Base-by-base conservation (phyloP, 1,284 basidiomycete species). In the Pterulicium gracile region DNA sequence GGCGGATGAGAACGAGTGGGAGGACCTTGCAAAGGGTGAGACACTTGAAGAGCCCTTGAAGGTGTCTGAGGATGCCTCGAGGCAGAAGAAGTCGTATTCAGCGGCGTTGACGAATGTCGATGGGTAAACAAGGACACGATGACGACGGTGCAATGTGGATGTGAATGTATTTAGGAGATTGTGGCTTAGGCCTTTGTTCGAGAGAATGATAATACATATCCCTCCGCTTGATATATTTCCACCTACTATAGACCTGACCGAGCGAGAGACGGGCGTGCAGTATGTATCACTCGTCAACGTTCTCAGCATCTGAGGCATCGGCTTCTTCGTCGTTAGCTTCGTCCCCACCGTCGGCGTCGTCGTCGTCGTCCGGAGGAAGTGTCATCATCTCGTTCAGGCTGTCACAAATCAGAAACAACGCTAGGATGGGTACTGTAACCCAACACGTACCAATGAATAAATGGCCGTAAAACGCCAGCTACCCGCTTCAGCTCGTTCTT, bases 391-490 rank as follows among this genome's bases (percentile, higher is more conserved):
- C 81, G 55, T 88, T 87, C 51, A 88, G 59, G 56, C 85, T 88
- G 49, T 15, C 44, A 42, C 3, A 13, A 13, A 18, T 19, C 4
- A 22, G 17, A 43, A 12, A n/a, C n/a, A n/a, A n/a, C n/a, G n/a
- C n/a, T n/a, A n/a, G n/a, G n/a, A n/a, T n/a, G n/a, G n/a, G n/a
- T n/a, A n/a, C n/a, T n/a, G n/a, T n/a, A n/a, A n/a, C n/a, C n/a
- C n/a, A n/a, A n/a, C n/a, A 64, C 82, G 56, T 52, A 92, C 89
- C 83, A 81, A 57, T 88, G 85, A 7, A 94, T 85, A 49, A 95
- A 80, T 0, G 91, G 91, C 48, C 69, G 66, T 60, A 84, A 67
- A 1, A 86, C 67, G 21, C 56, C 62, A 1, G 72, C 74, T 12
- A 85, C 69, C 12, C 71, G 60, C 41, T 70, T 67, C 5, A 93